phyloP scores from a whole-genome alignment of 1,139 yeast species.

The Protomyces lactucae-debilis region DNA sequence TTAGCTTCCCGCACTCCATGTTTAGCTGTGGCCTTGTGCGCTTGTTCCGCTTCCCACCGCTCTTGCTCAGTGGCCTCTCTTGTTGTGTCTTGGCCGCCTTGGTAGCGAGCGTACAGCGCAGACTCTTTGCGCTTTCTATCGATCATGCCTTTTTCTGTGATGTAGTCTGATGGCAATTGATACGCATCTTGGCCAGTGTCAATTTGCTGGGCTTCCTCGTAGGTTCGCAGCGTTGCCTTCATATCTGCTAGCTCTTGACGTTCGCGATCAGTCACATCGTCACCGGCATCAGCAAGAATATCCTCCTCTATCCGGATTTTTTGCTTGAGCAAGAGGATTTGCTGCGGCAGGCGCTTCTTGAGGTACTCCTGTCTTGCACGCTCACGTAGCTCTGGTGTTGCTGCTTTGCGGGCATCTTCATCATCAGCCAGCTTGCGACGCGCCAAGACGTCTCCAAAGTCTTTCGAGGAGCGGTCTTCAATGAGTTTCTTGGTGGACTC shows the following conservation, averaged over 20 bases:
- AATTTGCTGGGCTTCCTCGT: constrained; percentile 44
- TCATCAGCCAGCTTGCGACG: constrained; percentile 34
- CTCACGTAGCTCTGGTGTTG: constrained; percentile 41
- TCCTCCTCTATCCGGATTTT: constrained; percentile 48
- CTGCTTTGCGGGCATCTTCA: constrained; percentile 34
- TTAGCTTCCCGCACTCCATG: constrained; percentile 21
- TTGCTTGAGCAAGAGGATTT: constrained; percentile 45
- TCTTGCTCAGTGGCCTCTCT: constrained; percentile 41
- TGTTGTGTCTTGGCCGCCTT: constrained; percentile 35
- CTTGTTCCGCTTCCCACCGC: constrained; percentile 64
- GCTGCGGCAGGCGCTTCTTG: constrained; percentile 48
- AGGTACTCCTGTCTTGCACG: constrained; percentile 51
- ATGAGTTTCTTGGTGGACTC: constrained; percentile 26
- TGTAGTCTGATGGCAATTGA: constrained; percentile 54
- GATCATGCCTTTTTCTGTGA: constrained; percentile 50
- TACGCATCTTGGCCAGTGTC: constrained; percentile 44
- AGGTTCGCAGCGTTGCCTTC: constrained; percentile 45
- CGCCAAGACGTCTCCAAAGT: constrained; percentile 20
- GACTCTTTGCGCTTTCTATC: constrained; percentile 52
- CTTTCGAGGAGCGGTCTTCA: constrained; percentile 28
- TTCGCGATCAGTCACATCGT: constrained; percentile 49
- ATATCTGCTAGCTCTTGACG: constrained; percentile 51
- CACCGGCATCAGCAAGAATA: constrained; percentile 43
- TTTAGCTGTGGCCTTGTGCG: constrained; percentile 45
- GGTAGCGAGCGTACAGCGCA: constrained; percentile 41